Conservation (phyloP, 495 filamentous ascomycete species). For the Aspergillus diversus region DNA sequence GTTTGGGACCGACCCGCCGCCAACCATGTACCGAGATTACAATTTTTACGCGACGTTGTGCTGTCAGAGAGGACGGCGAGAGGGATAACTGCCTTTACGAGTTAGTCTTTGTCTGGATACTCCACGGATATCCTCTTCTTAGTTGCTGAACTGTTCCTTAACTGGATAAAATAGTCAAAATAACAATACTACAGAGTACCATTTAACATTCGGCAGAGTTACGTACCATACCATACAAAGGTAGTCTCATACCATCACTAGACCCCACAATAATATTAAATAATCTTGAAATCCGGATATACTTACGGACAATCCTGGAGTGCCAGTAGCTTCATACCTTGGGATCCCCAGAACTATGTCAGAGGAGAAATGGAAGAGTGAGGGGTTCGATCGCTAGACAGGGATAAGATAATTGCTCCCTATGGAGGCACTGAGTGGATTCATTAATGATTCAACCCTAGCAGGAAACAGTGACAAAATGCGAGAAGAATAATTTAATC, state of each 20-base stretch:
- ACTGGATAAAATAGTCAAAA: constrained; percentile 1
- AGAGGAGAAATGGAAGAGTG: constrained; percentile 11
- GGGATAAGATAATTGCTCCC: constrained; percentile 23
- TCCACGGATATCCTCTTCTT: constrained; percentile 3
- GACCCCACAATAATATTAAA: constrained; percentile 23
- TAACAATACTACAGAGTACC: neutral
- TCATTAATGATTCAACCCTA: constrained; percentile 16
- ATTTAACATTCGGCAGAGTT: constrained; percentile 16
- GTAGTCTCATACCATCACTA: constrained; percentile 23
- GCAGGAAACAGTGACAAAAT: constrained; percentile 14
- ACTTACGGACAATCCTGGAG: constrained; percentile 4
- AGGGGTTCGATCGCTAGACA: constrained; percentile 19
- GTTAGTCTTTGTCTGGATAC: neutral
- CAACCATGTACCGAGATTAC: constrained; percentile 7
- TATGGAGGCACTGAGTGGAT: constrained; percentile 13
- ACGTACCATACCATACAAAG: constrained; percentile 28
- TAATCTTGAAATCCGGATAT: constrained; percentile 16
- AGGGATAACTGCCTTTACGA: constrained; percentile 2
- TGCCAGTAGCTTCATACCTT: constrained; percentile 7
- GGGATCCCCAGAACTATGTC: constrained; percentile 11
- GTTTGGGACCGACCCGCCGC: constrained; percentile 12
- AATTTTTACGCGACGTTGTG: neutral
- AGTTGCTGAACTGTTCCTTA: neutral
- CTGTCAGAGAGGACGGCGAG: constrained; percentile 7
- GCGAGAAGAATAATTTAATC: constrained; percentile 6